Conservation (phyloP, 129 eudicot species). For the Tagetes patula region DNA sequence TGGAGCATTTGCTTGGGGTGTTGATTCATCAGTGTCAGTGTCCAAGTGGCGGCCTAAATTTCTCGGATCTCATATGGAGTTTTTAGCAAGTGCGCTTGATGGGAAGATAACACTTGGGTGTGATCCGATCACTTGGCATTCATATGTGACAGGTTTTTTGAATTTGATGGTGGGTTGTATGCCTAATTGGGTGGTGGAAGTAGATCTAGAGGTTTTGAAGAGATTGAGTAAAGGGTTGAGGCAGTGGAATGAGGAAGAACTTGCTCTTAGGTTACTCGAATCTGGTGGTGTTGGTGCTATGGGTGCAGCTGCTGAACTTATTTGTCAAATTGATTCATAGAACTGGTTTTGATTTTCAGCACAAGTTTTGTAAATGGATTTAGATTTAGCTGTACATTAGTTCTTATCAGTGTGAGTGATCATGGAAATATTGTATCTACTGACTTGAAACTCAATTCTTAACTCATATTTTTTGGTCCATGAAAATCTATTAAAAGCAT, state of each 20-base stretch:
- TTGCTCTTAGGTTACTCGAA: slow-evolving; percentile 66
- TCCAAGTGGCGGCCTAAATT: slow-evolving; percentile 60
- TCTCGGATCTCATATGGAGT: slow-evolving; percentile 72
- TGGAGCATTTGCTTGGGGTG: slow-evolving; percentile 80
- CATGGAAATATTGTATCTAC: neutral
- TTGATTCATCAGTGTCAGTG: slow-evolving; percentile 57
- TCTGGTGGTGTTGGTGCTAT: slow-evolving; percentile 75
- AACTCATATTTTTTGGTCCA: neutral
- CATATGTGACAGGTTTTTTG: slow-evolving; percentile 71
- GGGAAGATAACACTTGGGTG: slow-evolving; percentile 96
- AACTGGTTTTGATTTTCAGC: neutral
- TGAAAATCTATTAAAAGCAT: too few relatives aligned
- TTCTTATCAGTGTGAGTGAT: slow-evolving; percentile 9
- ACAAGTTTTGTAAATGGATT: slow-evolving; percentile 40
- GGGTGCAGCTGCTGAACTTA: slow-evolving; percentile 90
- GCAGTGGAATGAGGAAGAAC: slow-evolving; percentile 84
- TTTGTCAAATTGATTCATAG: slow-evolving; percentile 40
- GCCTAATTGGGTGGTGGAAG: slow-evolving; percentile 73
- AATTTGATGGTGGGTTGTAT: slow-evolving; percentile 70
- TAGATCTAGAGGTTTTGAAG: slow-evolving; percentile 65
- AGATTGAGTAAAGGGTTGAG: slow-evolving; percentile 72
- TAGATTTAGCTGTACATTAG: slow-evolving; percentile 38
- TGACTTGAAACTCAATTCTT: neutral
- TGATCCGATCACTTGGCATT: slow-evolving; percentile 80
- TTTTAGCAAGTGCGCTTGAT: slow-evolving; percentile 71